phyloP scores from a whole-genome alignment of 352 stramenopile species.

The Globisporangium megalacanthum region DNA sequence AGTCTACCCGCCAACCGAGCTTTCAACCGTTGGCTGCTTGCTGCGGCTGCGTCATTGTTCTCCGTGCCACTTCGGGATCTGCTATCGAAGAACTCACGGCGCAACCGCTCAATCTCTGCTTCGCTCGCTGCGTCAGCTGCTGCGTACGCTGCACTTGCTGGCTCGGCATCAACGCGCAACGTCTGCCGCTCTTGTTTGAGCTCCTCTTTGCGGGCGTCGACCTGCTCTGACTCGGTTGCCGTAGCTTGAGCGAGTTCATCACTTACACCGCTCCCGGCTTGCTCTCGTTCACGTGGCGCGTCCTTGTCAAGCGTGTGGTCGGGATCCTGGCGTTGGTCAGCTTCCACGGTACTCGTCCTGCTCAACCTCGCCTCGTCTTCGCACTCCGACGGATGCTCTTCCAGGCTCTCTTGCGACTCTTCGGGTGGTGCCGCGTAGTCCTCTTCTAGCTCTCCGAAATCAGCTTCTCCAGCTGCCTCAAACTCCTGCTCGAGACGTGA shows the following conservation, averaged over 20 bases:
- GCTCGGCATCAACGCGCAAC: constrained; percentile 14
- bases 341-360: background rate
- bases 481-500: constrained; percentile 52
- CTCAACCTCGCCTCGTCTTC: background rate
- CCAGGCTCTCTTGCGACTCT: constrained; percentile 7
- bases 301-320: background rate
- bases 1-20: background rate
- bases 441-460: constrained; percentile 17
- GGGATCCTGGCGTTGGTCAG: background rate
- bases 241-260: constrained; percentile 19
- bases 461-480: constrained; percentile 14
- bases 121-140: constrained; percentile 19
- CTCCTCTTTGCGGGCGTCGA: constrained; percentile 3
- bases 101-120: constrained; percentile 23
- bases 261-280: constrained; percentile 14
- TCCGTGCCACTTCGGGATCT: constrained; percentile 11
- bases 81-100: constrained; percentile 18
- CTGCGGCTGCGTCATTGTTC: constrained; percentile 12
- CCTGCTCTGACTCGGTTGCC: constrained; percentile 17
- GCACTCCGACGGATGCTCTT: constrained; percentile 5
- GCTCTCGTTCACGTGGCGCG: constrained; percentile 1
- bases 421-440: background rate
- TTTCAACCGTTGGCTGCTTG: constrained; percentile 3
- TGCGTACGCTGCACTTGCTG: constrained; percentile 19
- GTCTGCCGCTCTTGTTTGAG: background rate